These are phyloP conservation scores for Hypseocharis bilobata DNA, from an alignment of 441 rosid species.

Conservation along the genomic window DNA sequence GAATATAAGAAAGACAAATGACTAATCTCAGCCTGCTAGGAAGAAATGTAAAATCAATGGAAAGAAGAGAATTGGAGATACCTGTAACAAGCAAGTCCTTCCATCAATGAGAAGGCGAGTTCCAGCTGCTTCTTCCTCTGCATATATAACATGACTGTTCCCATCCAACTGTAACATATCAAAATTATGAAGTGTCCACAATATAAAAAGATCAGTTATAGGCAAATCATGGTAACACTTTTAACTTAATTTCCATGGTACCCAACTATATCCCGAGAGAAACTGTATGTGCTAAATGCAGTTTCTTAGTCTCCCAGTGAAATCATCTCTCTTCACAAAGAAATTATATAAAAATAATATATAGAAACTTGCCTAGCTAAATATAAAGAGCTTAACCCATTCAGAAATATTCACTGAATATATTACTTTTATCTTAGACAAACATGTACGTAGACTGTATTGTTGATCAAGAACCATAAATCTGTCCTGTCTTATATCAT, in stretches of 20 bases:
- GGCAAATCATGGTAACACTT: neutral
- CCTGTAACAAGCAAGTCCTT: conserved; percentile 97
- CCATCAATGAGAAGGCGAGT: conserved; percentile 99
- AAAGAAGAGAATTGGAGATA: conserved; percentile 23
- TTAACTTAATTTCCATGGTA: neutral
- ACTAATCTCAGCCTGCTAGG: conserved; percentile 10
- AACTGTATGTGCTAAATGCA: conserved; percentile 2
- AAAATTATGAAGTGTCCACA: neutral
- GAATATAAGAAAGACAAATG: conserved; percentile 24
- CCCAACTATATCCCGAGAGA: neutral
- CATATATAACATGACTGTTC: conserved; percentile 97
- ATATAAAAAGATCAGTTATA: neutral
- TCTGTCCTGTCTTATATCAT: too few relatives aligned
- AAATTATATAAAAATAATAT: neutral
- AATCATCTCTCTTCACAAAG: neutral
- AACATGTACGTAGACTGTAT: too few relatives aligned
- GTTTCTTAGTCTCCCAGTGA: neutral
- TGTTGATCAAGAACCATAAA: too few relatives aligned
- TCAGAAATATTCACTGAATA: too few relatives aligned
- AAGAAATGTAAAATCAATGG: neutral
- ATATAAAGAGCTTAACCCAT: neutral
- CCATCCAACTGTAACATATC: conserved; percentile 73
- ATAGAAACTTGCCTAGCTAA: neutral
- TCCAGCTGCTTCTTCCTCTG: conserved; percentile 99
- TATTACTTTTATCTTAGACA: too few relatives aligned